Base-by-base conservation (phyloP, 805 yeast genomes). In the Cyberlindnera meyerae region DNA sequence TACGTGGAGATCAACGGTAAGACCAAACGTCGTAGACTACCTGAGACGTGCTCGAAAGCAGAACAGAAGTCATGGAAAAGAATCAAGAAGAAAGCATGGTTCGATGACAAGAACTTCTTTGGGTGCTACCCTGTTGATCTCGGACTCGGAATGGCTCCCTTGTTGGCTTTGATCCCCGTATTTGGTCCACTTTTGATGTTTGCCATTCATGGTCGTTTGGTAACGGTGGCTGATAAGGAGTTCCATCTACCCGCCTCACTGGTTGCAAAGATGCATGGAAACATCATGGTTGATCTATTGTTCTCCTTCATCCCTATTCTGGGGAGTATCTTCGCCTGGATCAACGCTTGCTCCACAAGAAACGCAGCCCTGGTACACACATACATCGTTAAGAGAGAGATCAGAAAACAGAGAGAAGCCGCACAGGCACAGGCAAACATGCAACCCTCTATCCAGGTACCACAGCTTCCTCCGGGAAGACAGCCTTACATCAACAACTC, bases 101-200 rank as follows among this genome's bases (percentile, higher is more conserved):
- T 71, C 12, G 88, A 90, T 54, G 97, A 90, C 56, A 72, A 73
- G 47, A 85, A 94, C 55, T 74, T 86, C 51, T 67, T 83, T 57
- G 95, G 95, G 0, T 79, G 89, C 44, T 79, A 78, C 31, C 79
- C 83, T 11, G 68, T 74, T 46, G 88, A 78, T 60, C 71, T 86
- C 46, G 90, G 93, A 2, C 49, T 83, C 14, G 96, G 96, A 0
- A 59, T 81, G 52, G 90, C 82, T 1, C 93, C 96, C 1, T 34
- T 88, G 11, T 69, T 80, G 27, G 71, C 81, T 2, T 61, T 86
- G 8, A 37, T 90, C 8, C 97, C 97, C 0, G 82, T 75, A 1
- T 58, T 90, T n/a, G 97, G 97, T 0, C 95, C 97, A 1, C 45
- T 78, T 4, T 51, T 79, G 37, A 85, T 87, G 88, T 90, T 82